Conservation (phyloP, 2,329 filamentous ascomycete genomes). For the Boeremia lycopersici region DNA sequence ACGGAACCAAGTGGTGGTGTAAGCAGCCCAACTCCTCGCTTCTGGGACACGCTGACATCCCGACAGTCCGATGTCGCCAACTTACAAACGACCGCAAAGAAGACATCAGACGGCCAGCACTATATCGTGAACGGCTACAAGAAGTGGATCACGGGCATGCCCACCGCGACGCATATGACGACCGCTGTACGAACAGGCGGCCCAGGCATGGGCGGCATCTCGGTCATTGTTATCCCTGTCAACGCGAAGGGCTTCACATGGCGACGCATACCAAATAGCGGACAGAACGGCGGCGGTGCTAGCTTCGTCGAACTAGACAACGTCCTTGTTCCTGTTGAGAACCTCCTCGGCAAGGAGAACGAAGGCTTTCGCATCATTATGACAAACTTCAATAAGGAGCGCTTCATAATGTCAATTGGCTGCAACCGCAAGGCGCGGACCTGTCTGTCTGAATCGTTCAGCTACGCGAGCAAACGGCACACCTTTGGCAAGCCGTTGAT, state of each 20-base stretch:
- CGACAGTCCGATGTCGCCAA: constrained; percentile 65
- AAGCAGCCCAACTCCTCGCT: constrained; percentile 6
- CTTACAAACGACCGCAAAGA: constrained; percentile 68
- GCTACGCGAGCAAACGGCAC: constrained; percentile 58
- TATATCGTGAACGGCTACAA: constrained; percentile 72
- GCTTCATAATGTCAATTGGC: constrained; percentile 62
- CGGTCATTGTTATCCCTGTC: constrained; percentile 63
- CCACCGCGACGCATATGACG: constrained; percentile 66
- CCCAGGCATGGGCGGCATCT: constrained; percentile 60
- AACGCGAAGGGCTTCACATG: constrained; percentile 57
- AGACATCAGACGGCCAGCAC: constrained; percentile 75
- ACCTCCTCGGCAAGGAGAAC: constrained; percentile 62
- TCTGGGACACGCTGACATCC: constrained; percentile 8
- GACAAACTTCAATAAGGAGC: constrained; percentile 60
- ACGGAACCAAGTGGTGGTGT: constrained; percentile 65
- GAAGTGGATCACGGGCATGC: constrained; percentile 71
- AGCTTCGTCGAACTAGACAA: constrained; percentile 63
- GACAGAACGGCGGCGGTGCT: constrained; percentile 68
- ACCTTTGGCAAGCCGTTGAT: constrained; percentile 66
- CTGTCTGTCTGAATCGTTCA: constrained; percentile 60
- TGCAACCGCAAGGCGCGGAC: constrained; percentile 64
- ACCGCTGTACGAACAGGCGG: constrained; percentile 67
- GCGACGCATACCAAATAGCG: constrained; percentile 66
- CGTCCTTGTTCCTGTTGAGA: constrained; percentile 60
- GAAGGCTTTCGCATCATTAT: constrained; percentile 64